These are phyloP conservation scores for Casuarina cunninghamiana DNA, from an alignment of 306 rosid genomes.

Conservation along the genomic window DNA sequence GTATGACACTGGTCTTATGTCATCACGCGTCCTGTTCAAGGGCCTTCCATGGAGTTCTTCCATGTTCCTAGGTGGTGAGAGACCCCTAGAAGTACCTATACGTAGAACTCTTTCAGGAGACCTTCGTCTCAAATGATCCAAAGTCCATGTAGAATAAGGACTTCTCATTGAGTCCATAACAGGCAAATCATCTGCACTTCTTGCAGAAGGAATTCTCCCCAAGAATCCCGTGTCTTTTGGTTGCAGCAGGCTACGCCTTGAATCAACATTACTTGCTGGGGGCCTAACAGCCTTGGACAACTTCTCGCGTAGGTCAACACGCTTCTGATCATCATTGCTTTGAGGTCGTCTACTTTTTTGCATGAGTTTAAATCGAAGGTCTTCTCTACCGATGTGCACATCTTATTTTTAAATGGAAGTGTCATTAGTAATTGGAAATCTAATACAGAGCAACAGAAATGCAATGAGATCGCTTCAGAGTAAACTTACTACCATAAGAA, in stretches of 20 bases:
- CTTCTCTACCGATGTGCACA: constrained; percentile 59
- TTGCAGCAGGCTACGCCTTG: constrained; percentile 42
- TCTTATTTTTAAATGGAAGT: constrained; percentile 33
- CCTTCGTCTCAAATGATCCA: constrained; percentile 61
- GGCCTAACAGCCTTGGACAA: constrained; percentile 57
- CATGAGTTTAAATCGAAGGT: constrained; percentile 85
- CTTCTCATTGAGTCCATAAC: constrained; percentile 63
- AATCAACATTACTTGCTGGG: constrained; percentile 23
- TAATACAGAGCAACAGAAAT: constrained; percentile 23
- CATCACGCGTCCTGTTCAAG: constrained; percentile 53
- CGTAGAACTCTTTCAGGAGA: constrained; percentile 48
- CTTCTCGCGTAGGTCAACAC: constrained; percentile 82
- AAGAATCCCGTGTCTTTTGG: constrained; percentile 46
- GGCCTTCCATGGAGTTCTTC: constrained; percentile 50
- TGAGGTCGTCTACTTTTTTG: constrained; percentile 54
- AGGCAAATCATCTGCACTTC: constrained; percentile 63
- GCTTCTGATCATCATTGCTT: constrained; percentile 48
- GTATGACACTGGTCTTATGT: constrained; percentile 52
- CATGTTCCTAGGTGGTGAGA: constrained; percentile 38
- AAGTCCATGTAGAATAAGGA: constrained; percentile 76
- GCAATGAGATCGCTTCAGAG: constrained; percentile 29
- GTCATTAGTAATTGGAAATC: constrained; percentile 23
- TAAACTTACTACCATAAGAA: constrained; percentile 54
- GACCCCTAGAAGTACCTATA: constrained; percentile 37
- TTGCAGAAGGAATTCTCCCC: constrained; percentile 52